phyloP scores from a whole-genome alignment of 2,329 filamentous ascomycete species.

The Colletotrichum tropicicola region DNA sequence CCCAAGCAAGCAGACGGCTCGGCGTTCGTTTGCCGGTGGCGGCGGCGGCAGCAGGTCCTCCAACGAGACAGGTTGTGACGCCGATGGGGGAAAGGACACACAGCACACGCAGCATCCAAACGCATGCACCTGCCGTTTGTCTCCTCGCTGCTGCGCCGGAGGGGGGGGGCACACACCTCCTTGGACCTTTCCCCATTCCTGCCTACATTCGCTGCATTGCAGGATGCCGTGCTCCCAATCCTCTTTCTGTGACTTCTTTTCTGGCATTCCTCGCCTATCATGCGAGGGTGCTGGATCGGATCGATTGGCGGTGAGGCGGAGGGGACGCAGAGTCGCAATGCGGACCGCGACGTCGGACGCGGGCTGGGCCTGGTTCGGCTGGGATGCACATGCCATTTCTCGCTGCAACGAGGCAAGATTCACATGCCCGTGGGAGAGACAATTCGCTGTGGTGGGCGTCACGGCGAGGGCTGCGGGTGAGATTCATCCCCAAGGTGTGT shows the following conservation, averaged over 20 bases:
- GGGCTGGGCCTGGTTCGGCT: not conserved
- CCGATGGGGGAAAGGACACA: not conserved
- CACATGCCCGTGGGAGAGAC: not conserved
- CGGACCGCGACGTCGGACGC: not conserved
- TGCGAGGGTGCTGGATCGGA: not conserved
- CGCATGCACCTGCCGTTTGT: conserved; percentile 6
- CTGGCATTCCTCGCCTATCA: not conserved
- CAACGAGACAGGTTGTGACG: not conserved
- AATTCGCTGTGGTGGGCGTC: not conserved
- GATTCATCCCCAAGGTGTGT: not conserved
- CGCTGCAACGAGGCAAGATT: not conserved
- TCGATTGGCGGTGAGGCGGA: conserved; percentile 20
- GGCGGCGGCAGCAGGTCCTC: conserved; percentile 9
- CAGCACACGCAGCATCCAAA: not conserved
- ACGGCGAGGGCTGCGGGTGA: not conserved
- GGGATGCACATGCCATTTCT: not conserved
- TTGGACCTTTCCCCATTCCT: not conserved
- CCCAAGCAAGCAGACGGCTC: not conserved
- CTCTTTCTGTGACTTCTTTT: not conserved
- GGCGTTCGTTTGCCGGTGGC: not conserved
- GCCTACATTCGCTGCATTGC: not conserved
- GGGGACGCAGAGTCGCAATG: not conserved
- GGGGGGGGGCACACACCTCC: not conserved
- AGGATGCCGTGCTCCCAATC: not conserved
- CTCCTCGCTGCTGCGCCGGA: not conserved